Percentiles rank a stretch among this genome's conserved stretches.
phyloP scores from a whole-genome alignment of 2,329 filamentous ascomycete genomes.

The Talaromyces amestolkiae region DNA sequence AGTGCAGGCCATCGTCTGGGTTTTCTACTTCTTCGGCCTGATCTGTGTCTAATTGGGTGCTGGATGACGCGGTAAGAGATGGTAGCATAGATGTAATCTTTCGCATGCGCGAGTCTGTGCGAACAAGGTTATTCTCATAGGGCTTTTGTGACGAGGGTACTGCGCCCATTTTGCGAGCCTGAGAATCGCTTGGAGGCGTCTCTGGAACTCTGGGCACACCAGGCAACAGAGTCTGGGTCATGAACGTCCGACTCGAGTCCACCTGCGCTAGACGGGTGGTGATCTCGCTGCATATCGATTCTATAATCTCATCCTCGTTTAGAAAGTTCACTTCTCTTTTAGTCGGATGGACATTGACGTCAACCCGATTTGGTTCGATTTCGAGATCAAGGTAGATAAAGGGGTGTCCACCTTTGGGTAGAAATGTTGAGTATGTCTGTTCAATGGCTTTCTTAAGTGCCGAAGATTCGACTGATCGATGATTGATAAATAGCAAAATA shows the following conservation, averaged over 20 bases:
- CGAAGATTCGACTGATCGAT: slow-evolving; percentile 86
- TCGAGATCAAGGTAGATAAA: slow-evolving; percentile 91
- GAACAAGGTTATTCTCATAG: slow-evolving; percentile 83
- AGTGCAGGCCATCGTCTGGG: slow-evolving; percentile 60
- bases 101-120: slow-evolving; percentile 81
- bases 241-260: slow-evolving; percentile 89
- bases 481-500: slow-evolving; percentile 91
- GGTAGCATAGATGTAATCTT: slow-evolving; percentile 97
- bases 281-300: slow-evolving; percentile 77
- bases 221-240: slow-evolving; percentile 86
- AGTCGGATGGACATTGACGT: slow-evolving; percentile 96
- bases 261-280: slow-evolving; percentile 76
- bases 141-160: slow-evolving; percentile 51
- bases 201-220: slow-evolving; percentile 53
- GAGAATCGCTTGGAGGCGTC: slow-evolving; percentile 6
- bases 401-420: slow-evolving; percentile 91
- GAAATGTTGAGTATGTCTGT: slow-evolving; percentile 79
- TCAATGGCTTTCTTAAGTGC: slow-evolving; percentile 86
- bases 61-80: slow-evolving; percentile 42
- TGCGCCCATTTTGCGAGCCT: slow-evolving; percentile 22
- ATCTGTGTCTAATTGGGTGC: not conserved
- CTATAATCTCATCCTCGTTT: slow-evolving; percentile 94
- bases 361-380: slow-evolving; percentile 86
- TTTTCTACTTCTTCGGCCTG: slow-evolving; percentile 24
- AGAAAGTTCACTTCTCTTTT: slow-evolving; percentile 96